Percentiles rank a stretch among this genome's conserved stretches.
These are phyloP conservation scores for Cornus florida DNA, from an alignment of 148 eudicot genomes.

Conservation along the genomic window DNA sequence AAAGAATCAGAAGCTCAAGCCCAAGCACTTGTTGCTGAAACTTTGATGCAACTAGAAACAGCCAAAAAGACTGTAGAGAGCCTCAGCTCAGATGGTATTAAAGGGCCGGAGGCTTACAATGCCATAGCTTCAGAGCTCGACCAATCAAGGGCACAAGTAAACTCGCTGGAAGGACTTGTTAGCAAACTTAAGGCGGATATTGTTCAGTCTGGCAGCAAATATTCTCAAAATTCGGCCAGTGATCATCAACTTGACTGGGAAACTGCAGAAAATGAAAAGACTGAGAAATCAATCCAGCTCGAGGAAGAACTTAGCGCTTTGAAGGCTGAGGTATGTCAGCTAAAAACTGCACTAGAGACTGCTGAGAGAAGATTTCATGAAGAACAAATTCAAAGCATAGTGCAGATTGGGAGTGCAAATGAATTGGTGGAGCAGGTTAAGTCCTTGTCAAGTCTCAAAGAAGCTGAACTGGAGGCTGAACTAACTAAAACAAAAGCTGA, in stretches of 20 bases:
- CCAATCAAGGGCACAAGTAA: slow-evolving; percentile 52
- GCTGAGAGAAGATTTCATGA: slow-evolving; percentile 60
- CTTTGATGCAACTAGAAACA: slow-evolving; percentile 64
- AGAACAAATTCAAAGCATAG: slow-evolving; percentile 40
- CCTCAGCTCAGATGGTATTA: slow-evolving; percentile 48
- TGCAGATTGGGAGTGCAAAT: slow-evolving; percentile 38
- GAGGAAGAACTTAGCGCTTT: slow-evolving; percentile 44
- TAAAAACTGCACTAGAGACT: slow-evolving; percentile 54
- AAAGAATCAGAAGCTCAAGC: slow-evolving; percentile 69
- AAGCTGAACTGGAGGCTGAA: slow-evolving; percentile 61
- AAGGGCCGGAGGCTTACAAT: slow-evolving; percentile 40
- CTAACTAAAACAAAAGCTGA: slow-evolving; percentile 44
- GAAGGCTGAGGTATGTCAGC: slow-evolving; percentile 45
- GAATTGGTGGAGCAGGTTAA: slow-evolving; percentile 43
- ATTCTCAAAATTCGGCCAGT: not conserved
- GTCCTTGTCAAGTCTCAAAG: slow-evolving; percentile 41
- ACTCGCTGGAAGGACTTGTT: slow-evolving; percentile 57
- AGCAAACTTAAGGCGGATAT: slow-evolving; percentile 38
- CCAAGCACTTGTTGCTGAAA: slow-evolving; percentile 47
- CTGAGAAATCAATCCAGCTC: slow-evolving; percentile 21
- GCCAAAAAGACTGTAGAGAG: slow-evolving; percentile 62
- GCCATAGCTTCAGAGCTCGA: slow-evolving; percentile 51
- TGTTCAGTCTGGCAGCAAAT: slow-evolving; percentile 6
- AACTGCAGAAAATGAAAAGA: slow-evolving; percentile 13
- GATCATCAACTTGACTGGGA: slow-evolving; percentile 19